These are phyloP conservation scores for Auricularia sp. DNA, from an alignment of 768 basidiomycete genomes.

Conservation along the genomic window DNA sequence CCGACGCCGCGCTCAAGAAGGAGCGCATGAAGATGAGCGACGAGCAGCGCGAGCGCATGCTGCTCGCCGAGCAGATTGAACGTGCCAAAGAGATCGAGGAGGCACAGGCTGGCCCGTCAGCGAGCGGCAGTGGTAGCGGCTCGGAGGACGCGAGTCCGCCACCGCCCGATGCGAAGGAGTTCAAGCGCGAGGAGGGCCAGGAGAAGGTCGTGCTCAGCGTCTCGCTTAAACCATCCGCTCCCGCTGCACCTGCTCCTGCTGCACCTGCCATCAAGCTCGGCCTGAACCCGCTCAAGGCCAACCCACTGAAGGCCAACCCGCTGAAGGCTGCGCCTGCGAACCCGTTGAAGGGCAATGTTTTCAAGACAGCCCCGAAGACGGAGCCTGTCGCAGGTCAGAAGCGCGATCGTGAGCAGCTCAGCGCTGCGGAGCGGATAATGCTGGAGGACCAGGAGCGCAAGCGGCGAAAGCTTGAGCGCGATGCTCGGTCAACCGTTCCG, in stretches of 20 bases:
- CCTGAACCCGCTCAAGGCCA: constrained; percentile 43
- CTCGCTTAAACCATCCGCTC: constrained; percentile 40
- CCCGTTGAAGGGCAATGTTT: constrained; percentile 65
- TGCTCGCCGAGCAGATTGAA: constrained; percentile 91
- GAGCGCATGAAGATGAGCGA: constrained; percentile 86
- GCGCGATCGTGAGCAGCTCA: constrained; percentile 59
- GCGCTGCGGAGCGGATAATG: constrained; percentile 79
- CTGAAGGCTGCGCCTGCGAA: constrained; percentile 48
- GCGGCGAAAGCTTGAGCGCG: constrained; percentile 61
- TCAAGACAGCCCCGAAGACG: constrained; percentile 43
- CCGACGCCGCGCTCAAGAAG: constrained; percentile 84
- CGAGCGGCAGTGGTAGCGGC: constrained; percentile 3
- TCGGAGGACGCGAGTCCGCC: constrained; percentile 24
- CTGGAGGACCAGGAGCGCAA: constrained; percentile 88
- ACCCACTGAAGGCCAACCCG: constrained; percentile 30
- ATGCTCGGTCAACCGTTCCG: constrained; percentile 8
- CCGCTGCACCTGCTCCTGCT: constrained; percentile 19
- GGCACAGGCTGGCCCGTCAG: constrained; percentile 3
- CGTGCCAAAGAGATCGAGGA: constrained; percentile 52
- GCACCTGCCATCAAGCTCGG: constrained; percentile 38
- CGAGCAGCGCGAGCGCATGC: constrained; percentile 83
- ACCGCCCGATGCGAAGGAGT: constrained; percentile 33
- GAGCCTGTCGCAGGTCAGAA: constrained; percentile 28
- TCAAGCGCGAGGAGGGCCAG: constrained; percentile 61
- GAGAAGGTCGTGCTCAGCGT: constrained; percentile 74